These are phyloP conservation scores for Venturia oleaginea DNA, from an alignment of 2,329 filamentous ascomycete genomes.

Conservation along the genomic window DNA sequence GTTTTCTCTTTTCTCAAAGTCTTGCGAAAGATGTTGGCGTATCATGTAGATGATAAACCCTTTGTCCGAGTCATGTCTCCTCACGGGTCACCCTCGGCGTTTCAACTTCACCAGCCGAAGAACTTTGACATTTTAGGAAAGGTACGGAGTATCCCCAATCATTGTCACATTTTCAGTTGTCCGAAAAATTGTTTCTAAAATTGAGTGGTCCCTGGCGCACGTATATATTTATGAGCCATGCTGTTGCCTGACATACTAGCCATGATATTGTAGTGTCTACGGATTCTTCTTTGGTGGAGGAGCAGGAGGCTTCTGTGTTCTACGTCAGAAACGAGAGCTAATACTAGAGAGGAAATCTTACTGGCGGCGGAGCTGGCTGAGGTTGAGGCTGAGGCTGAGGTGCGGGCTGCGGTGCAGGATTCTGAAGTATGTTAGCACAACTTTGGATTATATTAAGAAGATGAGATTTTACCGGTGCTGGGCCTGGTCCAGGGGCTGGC, in stretches of 20 bases:
- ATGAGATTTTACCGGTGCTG: not conserved
- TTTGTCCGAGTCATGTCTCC: not conserved
- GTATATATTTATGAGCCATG: not conserved
- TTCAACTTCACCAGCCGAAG: not conserved
- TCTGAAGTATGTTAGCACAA: not conserved
- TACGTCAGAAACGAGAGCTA: not conserved
- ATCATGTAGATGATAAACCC: not conserved
- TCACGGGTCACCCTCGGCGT: not conserved
- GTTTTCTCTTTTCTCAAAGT: not conserved
- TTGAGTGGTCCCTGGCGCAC: not conserved
- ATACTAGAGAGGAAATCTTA: not conserved
- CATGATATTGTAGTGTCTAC: not conserved
- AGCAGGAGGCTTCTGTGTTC: not conserved
- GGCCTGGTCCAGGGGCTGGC: too few species aligned
- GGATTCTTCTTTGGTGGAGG: not conserved
- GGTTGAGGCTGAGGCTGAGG: not conserved
- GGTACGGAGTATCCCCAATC: too few species aligned
- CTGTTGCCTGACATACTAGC: not conserved
- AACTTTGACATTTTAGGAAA: not conserved
- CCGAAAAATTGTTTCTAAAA: not conserved
- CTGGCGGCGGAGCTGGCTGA: not conserved
- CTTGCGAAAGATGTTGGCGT: not conserved
- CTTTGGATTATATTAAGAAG: not conserved
- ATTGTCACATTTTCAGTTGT: not conserved
- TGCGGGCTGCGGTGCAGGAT: not conserved